Evolutionary conservation across 108 stramenopile genomes (phyloP).

Genomic region (Epipyxis sp.): DNA sequence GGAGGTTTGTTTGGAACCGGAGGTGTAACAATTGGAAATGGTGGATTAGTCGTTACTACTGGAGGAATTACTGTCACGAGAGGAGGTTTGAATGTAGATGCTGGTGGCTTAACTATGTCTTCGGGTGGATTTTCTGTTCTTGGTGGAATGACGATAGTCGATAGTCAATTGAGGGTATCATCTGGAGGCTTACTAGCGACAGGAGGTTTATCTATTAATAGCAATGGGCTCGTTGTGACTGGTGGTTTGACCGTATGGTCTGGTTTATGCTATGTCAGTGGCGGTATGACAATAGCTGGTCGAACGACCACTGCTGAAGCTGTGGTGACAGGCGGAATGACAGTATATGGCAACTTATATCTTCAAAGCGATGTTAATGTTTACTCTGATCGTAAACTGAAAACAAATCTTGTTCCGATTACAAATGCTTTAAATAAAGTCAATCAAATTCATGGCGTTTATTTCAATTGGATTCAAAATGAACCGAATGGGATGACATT

Average conservation of each 20-base stretch:
- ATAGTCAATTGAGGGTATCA: neutral
- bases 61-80: conserved; percentile 6
- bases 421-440: neutral
- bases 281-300: neutral
- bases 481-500: neutral
- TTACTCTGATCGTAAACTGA: conserved; percentile 25
- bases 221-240: neutral
- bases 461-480: conserved; percentile 16
- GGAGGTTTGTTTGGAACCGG: conserved; percentile 22
- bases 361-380: neutral
- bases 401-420: conserved; percentile 20
- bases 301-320: neutral
- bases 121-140: neutral
- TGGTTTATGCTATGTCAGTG: neutral
- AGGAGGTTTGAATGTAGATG: neutral
- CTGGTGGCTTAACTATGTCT: neutral
- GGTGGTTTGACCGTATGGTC: conserved; percentile 25
- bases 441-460: neutral
- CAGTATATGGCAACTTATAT: neutral
- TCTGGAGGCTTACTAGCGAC: neutral
- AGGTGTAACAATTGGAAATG: neutral
- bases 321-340: neutral
- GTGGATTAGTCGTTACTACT: neutral
- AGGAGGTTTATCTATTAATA: neutral
- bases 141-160: conserved; percentile 10